phyloP scores from a whole-genome alignment of 371 early-diverging fungal genomes.

The Mortierella sp. region DNA sequence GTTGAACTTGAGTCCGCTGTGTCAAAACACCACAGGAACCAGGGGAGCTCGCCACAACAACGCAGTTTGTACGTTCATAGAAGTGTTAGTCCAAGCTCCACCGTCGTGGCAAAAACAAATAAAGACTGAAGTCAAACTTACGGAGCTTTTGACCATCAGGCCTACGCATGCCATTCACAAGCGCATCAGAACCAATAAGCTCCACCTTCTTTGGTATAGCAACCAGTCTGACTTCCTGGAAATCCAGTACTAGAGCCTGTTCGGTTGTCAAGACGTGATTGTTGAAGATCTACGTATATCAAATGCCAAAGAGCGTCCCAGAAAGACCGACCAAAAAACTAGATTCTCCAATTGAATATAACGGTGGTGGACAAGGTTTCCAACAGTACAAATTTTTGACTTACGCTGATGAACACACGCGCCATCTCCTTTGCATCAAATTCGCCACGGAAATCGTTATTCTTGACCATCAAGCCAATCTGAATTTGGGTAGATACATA shows the following conservation, averaged over 20 bases:
- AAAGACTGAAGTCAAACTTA: slow-evolving; percentile 11
- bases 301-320: too few relatives aligned
- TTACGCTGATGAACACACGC: slow-evolving; percentile 72
- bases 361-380: too few relatives aligned
- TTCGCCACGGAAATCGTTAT: slow-evolving; percentile 66
- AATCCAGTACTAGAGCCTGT: slow-evolving; percentile 84
- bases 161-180: slow-evolving; percentile 57
- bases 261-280: slow-evolving; percentile 83
- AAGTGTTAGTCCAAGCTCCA: too few relatives aligned
- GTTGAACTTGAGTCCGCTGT: slow-evolving; percentile 75
- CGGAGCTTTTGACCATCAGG: slow-evolving; percentile 60
- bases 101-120: neutral
- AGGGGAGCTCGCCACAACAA: slow-evolving; percentile 6
- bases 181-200: slow-evolving; percentile 72
- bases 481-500: neutral
- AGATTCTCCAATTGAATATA: neutral
- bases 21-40: slow-evolving; percentile 79
- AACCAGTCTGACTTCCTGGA: slow-evolving; percentile 79
- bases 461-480: slow-evolving; percentile 59
- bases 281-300: slow-evolving; percentile 64
- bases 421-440: slow-evolving; percentile 83
- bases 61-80: too few relatives aligned
- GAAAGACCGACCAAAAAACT: neutral
- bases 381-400: neutral
- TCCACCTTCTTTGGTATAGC: slow-evolving; percentile 69